phyloP scores from a whole-genome alignment of 192 early-diverging fungal species.

The Coemansia asiatica region DNA sequence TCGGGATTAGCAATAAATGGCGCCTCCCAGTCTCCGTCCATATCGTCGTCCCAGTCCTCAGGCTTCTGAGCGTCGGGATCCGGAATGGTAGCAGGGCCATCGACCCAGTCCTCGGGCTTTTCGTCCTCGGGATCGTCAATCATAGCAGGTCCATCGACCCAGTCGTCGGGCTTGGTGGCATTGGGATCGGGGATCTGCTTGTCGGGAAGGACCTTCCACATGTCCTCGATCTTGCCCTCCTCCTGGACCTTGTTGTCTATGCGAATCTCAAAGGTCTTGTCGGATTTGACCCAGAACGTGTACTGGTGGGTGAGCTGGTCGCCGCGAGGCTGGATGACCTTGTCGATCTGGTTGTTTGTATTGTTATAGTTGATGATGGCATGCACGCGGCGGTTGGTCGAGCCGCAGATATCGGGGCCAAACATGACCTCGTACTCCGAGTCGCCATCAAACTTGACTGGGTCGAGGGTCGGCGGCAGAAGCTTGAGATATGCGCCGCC shows the following conservation, averaged over 20 bases:
- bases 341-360: conserved; percentile 81
- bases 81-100: conserved; percentile 74
- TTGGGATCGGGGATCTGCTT: conserved; percentile 79
- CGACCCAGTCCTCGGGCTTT: conserved; percentile 76
- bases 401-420: conserved; percentile 92
- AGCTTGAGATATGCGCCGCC: conserved; percentile 92
- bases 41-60: conserved; percentile 92
- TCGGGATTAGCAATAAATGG: conserved; percentile 85
- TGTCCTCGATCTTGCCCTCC: conserved; percentile 75
- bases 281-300: conserved; percentile 79
- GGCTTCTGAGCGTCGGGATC: conserved; percentile 84
- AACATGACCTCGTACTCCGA: conserved; percentile 81
- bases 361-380: conserved; percentile 95
- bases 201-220: conserved; percentile 77
- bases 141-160: conserved; percentile 70
- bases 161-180: conserved; percentile 87
- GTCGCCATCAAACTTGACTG: conserved; percentile 79
- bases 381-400: conserved; percentile 84
- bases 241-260: conserved; percentile 78
- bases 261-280: conserved; percentile 75
- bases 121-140: conserved; percentile 72
- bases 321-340: conserved; percentile 65
- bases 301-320: conserved; percentile 87
- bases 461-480: conserved; percentile 77
- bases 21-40: conserved; percentile 96